Evolutionary conservation across 1,284 basidiomycete genomes (phyloP), one percentile per base, ranked within the genome.

Genomic region (Fistulina hepatica): DNA sequence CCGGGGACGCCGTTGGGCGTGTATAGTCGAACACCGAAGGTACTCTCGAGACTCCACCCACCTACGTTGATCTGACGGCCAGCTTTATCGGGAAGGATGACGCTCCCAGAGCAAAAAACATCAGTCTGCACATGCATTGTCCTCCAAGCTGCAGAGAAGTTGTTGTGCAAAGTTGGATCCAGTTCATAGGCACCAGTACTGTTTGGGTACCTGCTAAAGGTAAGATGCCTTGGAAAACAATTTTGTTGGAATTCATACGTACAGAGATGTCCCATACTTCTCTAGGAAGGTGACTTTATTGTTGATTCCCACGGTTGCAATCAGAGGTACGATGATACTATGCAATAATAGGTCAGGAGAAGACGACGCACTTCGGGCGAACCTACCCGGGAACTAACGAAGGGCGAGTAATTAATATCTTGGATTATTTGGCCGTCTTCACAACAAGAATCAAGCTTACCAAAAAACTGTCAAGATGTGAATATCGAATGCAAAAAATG

Each of bases 231-330:
- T n/a, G n/a, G n/a, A n/a, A n/a, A n/a, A n/a, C n/a, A n/a, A n/a
- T n/a, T n/a, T n/a, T n/a, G n/a, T n/a, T n/a, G n/a, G n/a, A 13
- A 4, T 16, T 48, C 31, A 34, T 47, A 65, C 64, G 59, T 58
- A 51, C 46, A 44, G 30, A 1, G 37, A 40, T 33, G 66, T 68
- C 20, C 67, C 67, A 13, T 41, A 43, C 54, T 85, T 85, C 57
- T 85, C 81, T 6, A 85, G 59, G 59, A 85, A 81, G 1, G 72
- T 70, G 36, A 85, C 73, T 51, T 85, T 85, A 60, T 76, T 71
- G 61, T 85, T 85, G 54, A 80, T 63, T 4, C 81, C 81, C 24
- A 85, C 61, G 0, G 81, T 83, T 5, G 78, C 73, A 30, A 84
- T 69, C 37, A 84, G 60, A 3, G 81, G 81, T 5, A 81, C 71